These are phyloP conservation scores for Dothistroma pini DNA, from an alignment of 2,329 filamentous ascomycete species.

Conservation along the genomic window DNA sequence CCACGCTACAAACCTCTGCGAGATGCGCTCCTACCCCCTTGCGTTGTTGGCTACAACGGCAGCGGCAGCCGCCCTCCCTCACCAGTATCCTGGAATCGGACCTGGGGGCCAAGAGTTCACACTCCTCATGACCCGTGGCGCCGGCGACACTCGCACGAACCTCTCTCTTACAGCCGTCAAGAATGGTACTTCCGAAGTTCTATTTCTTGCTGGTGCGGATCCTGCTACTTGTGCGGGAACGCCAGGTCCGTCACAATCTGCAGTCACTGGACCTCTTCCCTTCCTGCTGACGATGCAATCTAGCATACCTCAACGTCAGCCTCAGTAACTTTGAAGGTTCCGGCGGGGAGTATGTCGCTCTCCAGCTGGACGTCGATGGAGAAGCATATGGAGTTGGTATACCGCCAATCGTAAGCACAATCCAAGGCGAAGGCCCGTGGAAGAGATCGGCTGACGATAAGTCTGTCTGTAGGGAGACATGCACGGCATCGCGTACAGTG, in stretches of 20 bases:
- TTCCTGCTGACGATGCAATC: not conserved
- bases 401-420: not conserved
- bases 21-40: not conserved
- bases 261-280: not conserved
- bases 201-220: conserved; percentile 1
- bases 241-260: not conserved
- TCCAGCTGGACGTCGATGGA: conserved; percentile 5
- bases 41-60: not conserved
- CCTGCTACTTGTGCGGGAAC: not conserved
- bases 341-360: not conserved
- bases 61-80: not conserved
- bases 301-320: conserved; percentile 2
- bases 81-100: not conserved
- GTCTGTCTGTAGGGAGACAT: not conserved
- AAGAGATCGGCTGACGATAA: not conserved
- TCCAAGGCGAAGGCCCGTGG: not conserved
- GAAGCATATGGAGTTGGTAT: conserved; percentile 1
- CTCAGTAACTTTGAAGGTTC: not conserved
- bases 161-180: not conserved
- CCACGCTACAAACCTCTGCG: not conserved
- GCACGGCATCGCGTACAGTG: conserved; percentile 2
- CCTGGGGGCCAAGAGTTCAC: conserved; percentile 1
- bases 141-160: not conserved
- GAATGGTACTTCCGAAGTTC: not conserved
- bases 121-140: not conserved